These are phyloP conservation scores for Fistulifera pelliculosa DNA, from an alignment of 108 stramenopile genomes.

Conservation along the genomic window DNA sequence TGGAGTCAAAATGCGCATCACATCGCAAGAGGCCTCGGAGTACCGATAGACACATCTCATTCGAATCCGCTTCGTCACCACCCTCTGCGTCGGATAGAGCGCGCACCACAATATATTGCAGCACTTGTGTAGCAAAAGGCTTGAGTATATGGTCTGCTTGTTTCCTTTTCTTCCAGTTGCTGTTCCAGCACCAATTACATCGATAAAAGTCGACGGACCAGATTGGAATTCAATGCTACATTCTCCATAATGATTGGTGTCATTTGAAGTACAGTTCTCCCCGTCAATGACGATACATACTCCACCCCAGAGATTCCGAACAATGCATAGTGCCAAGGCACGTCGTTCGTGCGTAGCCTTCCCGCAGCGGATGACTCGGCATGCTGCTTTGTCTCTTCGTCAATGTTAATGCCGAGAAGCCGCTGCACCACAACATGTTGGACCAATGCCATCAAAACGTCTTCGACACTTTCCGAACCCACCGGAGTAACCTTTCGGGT, in stretches of 20 bases:
- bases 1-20: conserved; percentile 58
- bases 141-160: conserved; percentile 33
- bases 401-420: conserved; percentile 22
- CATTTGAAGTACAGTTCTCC: conserved; percentile 32
- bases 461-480: conserved; percentile 18
- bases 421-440: conserved; percentile 42
- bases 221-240: conserved; percentile 27
- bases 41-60: conserved; percentile 28
- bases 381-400: conserved; percentile 12
- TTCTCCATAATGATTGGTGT: conserved; percentile 35
- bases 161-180: conserved; percentile 16
- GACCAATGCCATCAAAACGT: conserved; percentile 39
- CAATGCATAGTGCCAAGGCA: conserved; percentile 45
- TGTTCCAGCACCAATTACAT: conserved; percentile 38
- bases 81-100: conserved; percentile 3
- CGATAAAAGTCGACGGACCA: conserved; percentile 47
- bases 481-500: conserved; percentile 24
- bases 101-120: conserved; percentile 11
- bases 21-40: conserved; percentile 42
- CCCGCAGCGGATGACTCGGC: no score
- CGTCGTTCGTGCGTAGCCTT: conserved; percentile 56
- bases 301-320: conserved; percentile 37
- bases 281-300: conserved; percentile 41
- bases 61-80: conserved; percentile 11
- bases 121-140: conserved; percentile 27